Conservation (phyloP, 305 asterid genomes). For the Fraxinus sp. region DNA sequence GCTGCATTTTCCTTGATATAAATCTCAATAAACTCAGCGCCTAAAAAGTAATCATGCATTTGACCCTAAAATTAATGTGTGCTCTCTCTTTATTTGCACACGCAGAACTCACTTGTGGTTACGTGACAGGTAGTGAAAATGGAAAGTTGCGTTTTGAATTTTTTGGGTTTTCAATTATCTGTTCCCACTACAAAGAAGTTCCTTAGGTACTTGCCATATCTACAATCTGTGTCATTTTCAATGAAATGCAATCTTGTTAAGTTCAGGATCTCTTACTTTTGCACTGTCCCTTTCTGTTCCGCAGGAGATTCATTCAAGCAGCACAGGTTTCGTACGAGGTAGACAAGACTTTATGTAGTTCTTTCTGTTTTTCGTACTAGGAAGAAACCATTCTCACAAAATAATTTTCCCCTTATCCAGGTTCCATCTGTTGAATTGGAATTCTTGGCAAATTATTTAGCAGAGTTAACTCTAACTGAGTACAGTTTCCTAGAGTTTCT, state of each 20-base stretch:
- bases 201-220: conserved; percentile 51
- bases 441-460: conserved; percentile 86
- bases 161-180: conserved; percentile 65
- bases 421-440: conserved; percentile 92
- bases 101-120: conserved; percentile 23
- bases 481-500: conserved; percentile 80
- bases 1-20: conserved; percentile 1
- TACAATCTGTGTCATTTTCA: conserved; percentile 17
- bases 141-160: conserved; percentile 70
- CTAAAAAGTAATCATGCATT: neutral
- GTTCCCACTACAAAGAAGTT: conserved; percentile 86
- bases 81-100: conserved; percentile 4
- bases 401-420: conserved; percentile 43
- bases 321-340: conserved; percentile 90
- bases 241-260: conserved; percentile 12
- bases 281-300: conserved; percentile 20
- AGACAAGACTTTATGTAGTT: conserved; percentile 16
- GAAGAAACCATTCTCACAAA: conserved; percentile 26
- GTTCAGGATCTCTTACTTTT: conserved; percentile 19
- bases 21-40: neutral
- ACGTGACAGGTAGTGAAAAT: conserved; percentile 65
- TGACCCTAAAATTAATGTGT: neutral
- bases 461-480: conserved; percentile 79
- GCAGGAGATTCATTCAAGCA: conserved; percentile 96
- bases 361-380: conserved; percentile 15